Evolutionary conservation across 257 asterid genomes (phyloP).

Genomic region (Solanum clarkiae): DNA sequence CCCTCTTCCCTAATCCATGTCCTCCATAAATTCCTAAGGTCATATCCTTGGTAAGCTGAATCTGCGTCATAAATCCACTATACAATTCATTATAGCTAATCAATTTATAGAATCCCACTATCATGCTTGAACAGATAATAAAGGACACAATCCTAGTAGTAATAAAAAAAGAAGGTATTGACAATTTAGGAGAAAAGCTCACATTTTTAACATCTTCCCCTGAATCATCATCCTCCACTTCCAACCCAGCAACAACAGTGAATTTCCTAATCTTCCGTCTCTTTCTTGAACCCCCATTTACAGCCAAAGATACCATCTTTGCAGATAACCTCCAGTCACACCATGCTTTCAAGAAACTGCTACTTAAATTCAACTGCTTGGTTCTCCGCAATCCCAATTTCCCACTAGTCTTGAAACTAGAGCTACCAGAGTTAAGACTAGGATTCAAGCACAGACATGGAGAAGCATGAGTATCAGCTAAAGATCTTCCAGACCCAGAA

Average conservation of each 20-base stretch:
- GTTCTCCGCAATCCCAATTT: conserved; percentile 3
- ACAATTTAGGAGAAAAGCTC: background rate
- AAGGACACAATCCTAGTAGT: background rate
- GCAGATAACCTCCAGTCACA: conserved; percentile 9
- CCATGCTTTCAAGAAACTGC: conserved; percentile 24
- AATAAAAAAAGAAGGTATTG: background rate
- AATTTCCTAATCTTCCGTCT: conserved; percentile 14
- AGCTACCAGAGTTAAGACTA: conserved; percentile 13
- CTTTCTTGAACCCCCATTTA: conserved; percentile 19
- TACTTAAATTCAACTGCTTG: conserved; percentile 24
- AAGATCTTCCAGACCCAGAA: conserved; percentile 7
- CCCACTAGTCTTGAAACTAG: conserved; percentile 1
- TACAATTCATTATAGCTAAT: background rate
- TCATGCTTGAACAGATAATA: background rate
- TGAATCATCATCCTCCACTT: conserved; percentile 53
- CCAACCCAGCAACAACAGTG: conserved; percentile 35
- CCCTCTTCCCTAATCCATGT: background rate
- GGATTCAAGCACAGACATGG: conserved; percentile 32
- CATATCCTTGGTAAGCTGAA: background rate
- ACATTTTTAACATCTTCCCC: conserved; percentile 51
- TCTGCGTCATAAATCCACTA: background rate
- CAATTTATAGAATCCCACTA: background rate
- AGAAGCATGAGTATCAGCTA: conserved; percentile 13
- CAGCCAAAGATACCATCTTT: conserved; percentile 9
- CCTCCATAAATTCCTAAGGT: background rate